Base-by-base conservation (phyloP, 495 filamentous ascomycete genomes). In the Penicillium parvum region DNA sequence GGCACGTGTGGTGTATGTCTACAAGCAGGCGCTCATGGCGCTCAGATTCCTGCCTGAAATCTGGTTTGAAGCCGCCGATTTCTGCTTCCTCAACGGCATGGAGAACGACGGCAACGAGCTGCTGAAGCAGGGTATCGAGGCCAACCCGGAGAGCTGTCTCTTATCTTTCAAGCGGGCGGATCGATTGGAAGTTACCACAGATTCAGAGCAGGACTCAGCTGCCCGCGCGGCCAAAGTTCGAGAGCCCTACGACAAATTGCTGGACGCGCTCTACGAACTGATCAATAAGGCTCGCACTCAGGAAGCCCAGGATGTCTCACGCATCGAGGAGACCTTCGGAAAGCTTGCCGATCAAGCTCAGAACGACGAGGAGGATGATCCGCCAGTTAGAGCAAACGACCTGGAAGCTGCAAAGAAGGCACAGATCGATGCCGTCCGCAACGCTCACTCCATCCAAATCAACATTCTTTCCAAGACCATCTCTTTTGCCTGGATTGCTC, bases 1-100 rank as follows among this genome's bases (percentile, higher is more conserved):
- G 47, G 71, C 78, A 41, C 84, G 92, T 16, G 76, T 96, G 41
- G 55, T 95, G 17, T 92, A 90, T 64, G 84, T 86, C 44, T 97
- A 94, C 71, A 91, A 90, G 66, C 91, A 96, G 60, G 86, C 92
- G 20, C 69, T 92, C 26, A 96, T 96, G 89, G 84, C 90, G 7
- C 67, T 98, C 46, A 77, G 88, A 40, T 98, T 96, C 58, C 86
- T 89, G 74, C 92, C 94, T 2, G 86, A 91, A 59, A 80, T 96
- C 49, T 98, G 92, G 92, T 91, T 85, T 50, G 89, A 96, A 34
- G 92, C 90, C 2, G 86, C 90, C 9, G 86, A 96, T 43, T 98
- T 90, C 73, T 96, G 90, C 65, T 86, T 90, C 57, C 70, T 81
- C 36, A 90, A 95, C 56, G 78, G 78, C 37, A 62, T 82, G 67